phyloP scores from a whole-genome alignment of 495 filamentous ascomycete species.

The Daldinia vernicosa region DNA sequence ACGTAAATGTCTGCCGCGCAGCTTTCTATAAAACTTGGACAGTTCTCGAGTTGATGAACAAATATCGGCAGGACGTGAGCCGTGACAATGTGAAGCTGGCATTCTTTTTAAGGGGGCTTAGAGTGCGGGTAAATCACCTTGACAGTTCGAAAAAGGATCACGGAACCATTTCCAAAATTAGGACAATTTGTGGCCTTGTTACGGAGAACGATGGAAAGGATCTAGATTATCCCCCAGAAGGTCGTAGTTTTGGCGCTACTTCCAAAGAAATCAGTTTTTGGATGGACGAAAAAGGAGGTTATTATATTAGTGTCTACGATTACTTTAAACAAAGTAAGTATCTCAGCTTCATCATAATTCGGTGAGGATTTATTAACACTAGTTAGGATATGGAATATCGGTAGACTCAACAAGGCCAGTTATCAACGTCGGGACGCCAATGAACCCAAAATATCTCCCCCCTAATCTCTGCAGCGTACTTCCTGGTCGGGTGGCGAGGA shows the following conservation, averaged over 20 bases:
- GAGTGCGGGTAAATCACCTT: not conserved
- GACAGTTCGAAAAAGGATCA: not conserved
- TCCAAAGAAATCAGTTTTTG: not conserved
- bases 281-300: not conserved
- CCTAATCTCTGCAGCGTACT: not conserved
- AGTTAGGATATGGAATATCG: not conserved
- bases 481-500: not conserved
- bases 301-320: not conserved
- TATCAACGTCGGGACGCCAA: not conserved
- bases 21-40: not conserved
- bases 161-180: not conserved
- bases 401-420: not conserved
- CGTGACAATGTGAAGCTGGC: not conserved
- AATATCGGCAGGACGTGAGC: not conserved
- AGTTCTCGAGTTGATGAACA: no score
- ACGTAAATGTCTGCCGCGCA: constrained; percentile 1
- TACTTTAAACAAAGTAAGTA: not conserved
- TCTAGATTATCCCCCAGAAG: not conserved
- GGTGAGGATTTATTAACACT: not conserved
- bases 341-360: no score
- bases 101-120: not conserved
- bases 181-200: not conserved
- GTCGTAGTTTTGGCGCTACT: not conserved
- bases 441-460: not conserved
- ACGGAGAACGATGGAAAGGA: not conserved